Percentiles rank a stretch among this genome's conserved stretches.
These are phyloP conservation scores for Lepraria neglecta DNA, from an alignment of 495 filamentous ascomycete species.

Conservation along the genomic window DNA sequence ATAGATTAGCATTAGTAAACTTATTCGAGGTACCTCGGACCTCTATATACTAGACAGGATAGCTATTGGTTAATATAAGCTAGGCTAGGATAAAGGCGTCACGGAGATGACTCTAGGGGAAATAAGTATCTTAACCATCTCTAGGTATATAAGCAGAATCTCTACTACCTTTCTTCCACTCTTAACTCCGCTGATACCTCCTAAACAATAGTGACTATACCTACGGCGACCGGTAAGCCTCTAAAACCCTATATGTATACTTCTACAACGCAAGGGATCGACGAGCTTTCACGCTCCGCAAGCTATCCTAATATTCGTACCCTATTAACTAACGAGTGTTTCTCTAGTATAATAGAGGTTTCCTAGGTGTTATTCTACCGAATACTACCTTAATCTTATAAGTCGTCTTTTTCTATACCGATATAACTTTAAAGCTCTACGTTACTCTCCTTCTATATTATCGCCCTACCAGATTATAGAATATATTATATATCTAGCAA, in stretches of 20 bases:
- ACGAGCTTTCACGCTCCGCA: neutral
- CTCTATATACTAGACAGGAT: neutral
- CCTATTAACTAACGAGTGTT: slow-evolving; percentile 15
- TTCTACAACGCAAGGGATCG: neutral
- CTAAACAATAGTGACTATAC: slow-evolving; percentile 45
- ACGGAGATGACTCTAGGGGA: slow-evolving; percentile 73
- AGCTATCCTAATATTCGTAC: too few relatives aligned
- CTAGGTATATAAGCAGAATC: slow-evolving; percentile 45
- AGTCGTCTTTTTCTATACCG: neutral
- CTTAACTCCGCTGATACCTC: slow-evolving; percentile 28
- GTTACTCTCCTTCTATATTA: neutral
- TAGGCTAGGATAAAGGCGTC: slow-evolving; percentile 87
- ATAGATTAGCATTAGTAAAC: slow-evolving; percentile 63
- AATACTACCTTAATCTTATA: slow-evolving; percentile 28
- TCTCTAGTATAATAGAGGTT: slow-evolving; percentile 45
- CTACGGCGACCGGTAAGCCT: slow-evolving; percentile 43
- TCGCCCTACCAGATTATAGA: neutral
- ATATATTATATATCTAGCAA: too few relatives aligned
- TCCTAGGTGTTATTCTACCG: slow-evolving; percentile 55
- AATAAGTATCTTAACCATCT: slow-evolving; percentile 70
- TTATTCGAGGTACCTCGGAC: slow-evolving; percentile 62
- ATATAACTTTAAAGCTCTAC: slow-evolving; percentile 13
- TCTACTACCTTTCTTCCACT: neutral
- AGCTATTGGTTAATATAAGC: slow-evolving; percentile 15
- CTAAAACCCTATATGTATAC: neutral